phyloP scores from a whole-genome alignment of 441 rosid genomes.

The Erodium texanum region DNA sequence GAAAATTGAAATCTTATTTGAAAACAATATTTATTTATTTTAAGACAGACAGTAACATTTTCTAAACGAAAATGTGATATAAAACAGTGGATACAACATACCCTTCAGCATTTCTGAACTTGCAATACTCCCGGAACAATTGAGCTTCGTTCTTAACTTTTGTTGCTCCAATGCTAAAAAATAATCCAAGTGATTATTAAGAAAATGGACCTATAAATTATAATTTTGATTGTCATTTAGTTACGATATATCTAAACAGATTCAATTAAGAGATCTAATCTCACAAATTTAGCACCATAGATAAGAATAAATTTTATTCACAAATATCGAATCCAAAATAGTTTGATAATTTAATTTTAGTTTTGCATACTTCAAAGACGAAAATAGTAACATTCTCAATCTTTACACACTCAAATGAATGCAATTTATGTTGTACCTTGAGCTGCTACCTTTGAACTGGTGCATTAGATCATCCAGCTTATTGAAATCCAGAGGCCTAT shows the following conservation, averaged over 20 bases:
- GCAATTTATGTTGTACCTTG: slow-evolving; percentile 30
- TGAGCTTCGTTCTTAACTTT: slow-evolving; percentile 40
- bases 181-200: not conserved
- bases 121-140: slow-evolving; percentile 38
- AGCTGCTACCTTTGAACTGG: slow-evolving; percentile 58
- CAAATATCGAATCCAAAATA: no score
- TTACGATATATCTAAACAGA: slow-evolving; percentile 5
- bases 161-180: slow-evolving; percentile 51
- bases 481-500: slow-evolving; percentile 34
- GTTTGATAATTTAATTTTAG: no score
- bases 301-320: no score
- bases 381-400: no score
- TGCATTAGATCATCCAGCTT: slow-evolving; percentile 53
- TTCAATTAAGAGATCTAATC: no score
- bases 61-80: no score
- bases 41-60: not conserved
- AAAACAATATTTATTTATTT: not conserved
- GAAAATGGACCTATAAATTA: no score
- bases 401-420: no score
- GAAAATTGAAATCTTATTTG: no score
- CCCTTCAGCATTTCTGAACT: slow-evolving; percentile 43
- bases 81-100: slow-evolving; percentile 10
- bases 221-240: no score
- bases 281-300: no score
- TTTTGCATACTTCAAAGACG: no score